Base-by-base conservation (phyloP, 495 filamentous ascomycete species). In the Podospora pseudocomata region DNA sequence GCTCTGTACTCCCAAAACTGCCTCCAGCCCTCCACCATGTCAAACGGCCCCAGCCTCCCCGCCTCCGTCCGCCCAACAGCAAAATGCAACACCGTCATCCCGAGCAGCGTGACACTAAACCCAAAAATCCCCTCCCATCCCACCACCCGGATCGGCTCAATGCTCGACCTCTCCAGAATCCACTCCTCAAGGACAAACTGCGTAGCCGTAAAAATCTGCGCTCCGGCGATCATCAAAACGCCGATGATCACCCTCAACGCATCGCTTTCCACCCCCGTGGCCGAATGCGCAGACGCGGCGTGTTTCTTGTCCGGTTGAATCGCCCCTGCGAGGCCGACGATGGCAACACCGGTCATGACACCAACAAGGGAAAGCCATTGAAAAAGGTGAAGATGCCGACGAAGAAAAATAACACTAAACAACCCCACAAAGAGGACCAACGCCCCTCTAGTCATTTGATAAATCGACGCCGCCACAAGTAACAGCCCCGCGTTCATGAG, bases 91-190 rank as follows among this genome's bases (percentile, higher is more conserved):
- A 96, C 82, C 9, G 92, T 75, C 89, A 97, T 97, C 32, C 82
- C 89, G 20, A 93, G 67, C 53, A 92, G 73, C 6, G 95, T 99
- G 34, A 93, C 88, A n/a, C 82, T 71, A 73, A 98, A 95, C 2
- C 95, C 95, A 73, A 97, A 99, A 13, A 94, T 67, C 23, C 95
- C 95, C 77, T 99, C 95, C 94, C 94, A 99, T 20, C 94, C 96
- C 4, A 98, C 94, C 53, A 97, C 92, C 70, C 90, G 87, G 56
- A 99, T 85, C 0, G 95, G 93, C 70, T 96, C 92, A 75, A 98
- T 89, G 9, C 86, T 86, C 58, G 96, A 97, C 67, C 91, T 85
- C 80, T 98, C 92, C 27, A 99, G 83, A 60, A 99, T 92, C 83
- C 89, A 93, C 79, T 99, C 96, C 80, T 99, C 95, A 1, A 96